Base-by-base conservation (phyloP, 1,139 yeast genomes). In the Candida smagusa region DNA sequence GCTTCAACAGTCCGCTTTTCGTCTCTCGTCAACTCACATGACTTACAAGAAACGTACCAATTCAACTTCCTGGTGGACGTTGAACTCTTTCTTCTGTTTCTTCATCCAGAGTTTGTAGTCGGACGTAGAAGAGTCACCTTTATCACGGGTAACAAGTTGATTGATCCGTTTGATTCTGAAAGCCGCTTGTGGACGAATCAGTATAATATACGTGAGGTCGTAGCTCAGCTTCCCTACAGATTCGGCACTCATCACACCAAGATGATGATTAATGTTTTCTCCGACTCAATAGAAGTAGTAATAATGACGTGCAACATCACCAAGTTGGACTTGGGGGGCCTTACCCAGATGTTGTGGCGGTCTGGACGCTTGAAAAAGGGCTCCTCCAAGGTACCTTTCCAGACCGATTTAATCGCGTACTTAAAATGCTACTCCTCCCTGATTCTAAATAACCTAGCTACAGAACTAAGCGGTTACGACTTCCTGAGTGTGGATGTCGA, bases 321-420 rank as follows among this genome's bases (percentile, higher is more conserved):
- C 0, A 57, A 58, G 31, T 54, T 70, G 1, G 89, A 83, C 53
- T 69, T 79, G 39, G 63, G 64, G 4, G 71, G 71, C 1, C 75
- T 82, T 37, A 80, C 84, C 2, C 88, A 82, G 52, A 79, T 79
- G 70, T 60, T 74, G 28, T 82, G 88, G 89, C 57, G 70, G 30
- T 75, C 84, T 3, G 86, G 84, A 0, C 46, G 58, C 23, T 48
- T 81, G n/a, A 9, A 9, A 0, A 46, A 38, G 21, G 45, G 45
- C 40, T 7, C 31, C 5, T 32, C 52, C 35, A 9, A 30, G 3
- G 12, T 3, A n/a, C 35, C 6, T 3, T 69, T 64, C 58, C 68
- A 57, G 34, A 48, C 39, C 2, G 77, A 74, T 46, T 53, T 81
- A 8, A 32, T 59, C 1, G 46, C 52, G 1, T 81, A 80, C 51